Evolutionary conservation across 306 rosid genomes (phyloP).

Genomic region (Quercus rubra): DNA sequence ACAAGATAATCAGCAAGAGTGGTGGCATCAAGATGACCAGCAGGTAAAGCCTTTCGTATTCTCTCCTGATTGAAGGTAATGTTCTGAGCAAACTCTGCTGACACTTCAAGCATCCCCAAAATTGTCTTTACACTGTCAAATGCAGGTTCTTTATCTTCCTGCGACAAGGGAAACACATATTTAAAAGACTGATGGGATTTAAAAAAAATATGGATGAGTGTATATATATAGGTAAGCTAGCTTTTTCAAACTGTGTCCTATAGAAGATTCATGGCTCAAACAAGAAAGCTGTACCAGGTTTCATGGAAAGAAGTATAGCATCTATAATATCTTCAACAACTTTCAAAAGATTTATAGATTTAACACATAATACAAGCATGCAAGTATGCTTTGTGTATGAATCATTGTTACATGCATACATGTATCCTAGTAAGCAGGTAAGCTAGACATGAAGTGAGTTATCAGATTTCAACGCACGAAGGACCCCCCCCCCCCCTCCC

Average conservation of each 20-base stretch:
- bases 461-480: not conserved
- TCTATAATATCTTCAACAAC: not conserved
- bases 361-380: not conserved
- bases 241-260: not conserved
- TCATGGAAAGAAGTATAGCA: not conserved
- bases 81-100: constrained; percentile 86
- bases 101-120: constrained; percentile 96
- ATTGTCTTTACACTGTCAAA: constrained; percentile 93
- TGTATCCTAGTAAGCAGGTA: not conserved
- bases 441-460: not conserved
- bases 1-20: constrained; percentile 99
- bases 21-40: constrained; percentile 98
- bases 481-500: not conserved
- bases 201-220: constrained; percentile 1
- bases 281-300: not conserved
- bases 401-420: not conserved
- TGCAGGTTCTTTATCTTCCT: constrained; percentile 98
- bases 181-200: not conserved
- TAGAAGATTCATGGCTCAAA: not conserved
- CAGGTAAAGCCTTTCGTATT: constrained; percentile 82
- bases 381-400: not conserved
- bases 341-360: not conserved
- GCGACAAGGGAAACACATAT: constrained; percentile 16
- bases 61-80: constrained; percentile 73
- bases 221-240: not conserved